Evolutionary conservation across 306 rosid genomes (phyloP).

Genomic region (Dryas octopetala): DNA sequence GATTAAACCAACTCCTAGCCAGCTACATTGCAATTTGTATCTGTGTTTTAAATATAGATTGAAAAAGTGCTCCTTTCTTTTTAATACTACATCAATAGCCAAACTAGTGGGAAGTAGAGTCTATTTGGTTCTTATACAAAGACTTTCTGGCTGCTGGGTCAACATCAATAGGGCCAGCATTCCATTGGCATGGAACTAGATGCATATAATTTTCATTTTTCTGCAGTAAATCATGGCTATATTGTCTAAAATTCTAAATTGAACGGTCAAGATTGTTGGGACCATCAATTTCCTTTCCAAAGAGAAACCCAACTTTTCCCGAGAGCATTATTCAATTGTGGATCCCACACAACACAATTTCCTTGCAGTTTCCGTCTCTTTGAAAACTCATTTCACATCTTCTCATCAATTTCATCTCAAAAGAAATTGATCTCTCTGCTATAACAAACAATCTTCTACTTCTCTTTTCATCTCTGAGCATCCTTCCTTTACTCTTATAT

Average conservation of each 20-base stretch:
- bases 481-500: too few relatives aligned
- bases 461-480: too few relatives aligned
- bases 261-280: not conserved
- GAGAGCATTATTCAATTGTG: constrained; percentile 29
- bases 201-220: not conserved
- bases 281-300: not conserved
- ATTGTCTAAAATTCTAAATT: not conserved
- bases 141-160: not conserved
- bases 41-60: not conserved
- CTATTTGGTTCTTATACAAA: not conserved
- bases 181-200: not conserved
- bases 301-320: not conserved
- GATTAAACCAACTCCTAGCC: not conserved
- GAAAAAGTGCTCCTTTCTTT: not conserved
- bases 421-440: not conserved
- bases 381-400: constrained; percentile 4
- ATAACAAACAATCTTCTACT: too few relatives aligned
- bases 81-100: not conserved
- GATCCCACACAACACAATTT: constrained; percentile 22
- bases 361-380: constrained; percentile 37
- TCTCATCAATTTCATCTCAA: constrained; percentile 10
- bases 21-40: not conserved
- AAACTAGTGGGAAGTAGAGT: not conserved
- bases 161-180: not conserved
- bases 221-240: not conserved